Base-by-base conservation (phyloP, 2,329 filamentous ascomycete genomes). In the Cercospora berteroae region DNA sequence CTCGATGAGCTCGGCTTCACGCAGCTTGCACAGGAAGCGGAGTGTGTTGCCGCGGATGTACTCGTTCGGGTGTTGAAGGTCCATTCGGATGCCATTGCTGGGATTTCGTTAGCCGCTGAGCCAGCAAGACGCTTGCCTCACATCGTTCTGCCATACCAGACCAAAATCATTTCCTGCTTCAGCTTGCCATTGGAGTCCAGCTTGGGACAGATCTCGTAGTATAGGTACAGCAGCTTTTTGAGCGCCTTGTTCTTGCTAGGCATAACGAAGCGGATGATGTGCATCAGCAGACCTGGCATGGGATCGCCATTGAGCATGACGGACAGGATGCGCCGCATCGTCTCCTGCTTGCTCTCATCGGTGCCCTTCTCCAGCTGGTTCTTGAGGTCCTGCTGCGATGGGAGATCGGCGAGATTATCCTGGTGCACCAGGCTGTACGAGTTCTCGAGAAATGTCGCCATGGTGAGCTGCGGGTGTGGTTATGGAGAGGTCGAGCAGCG, bases 201-300 rank as follows among this genome's bases (percentile, higher is more conserved):
- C 84, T 99, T 99, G 48, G 94, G 95, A 80, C 95, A 98, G 79
- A 98, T 95, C 83, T 99, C 95, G 80, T 98, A 97, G 84, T 99
- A 99, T 81, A 99, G 95, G 83, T 99, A 99, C 65, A 99, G 87
- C 69, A 99, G 87, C 85, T 99, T 99, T 88, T 99, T 99, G 76
- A 99, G 85, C 50, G 90, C 85, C 84, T 99, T 99, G 81, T 91
- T 93, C 84, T 96, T 97, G 71, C 93, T 97, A 13, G 95, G 95
- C 95, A 99, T 99, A 75, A 99, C 94, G 80, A 99, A 99, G 80
- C 95, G 93, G 80, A 99, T 99, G 78, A 99, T 99, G 83, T 98
- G 95, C 95, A 99, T 99, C 75, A 99, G 89, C 20, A 99, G 86
- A 74, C 93, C 90, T 27, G 94, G 91, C 90, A 99, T 95, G 48